Evolutionary conservation across 176 grass and related monocot genomes (phyloP).

Genomic region (Carex kokanica): DNA sequence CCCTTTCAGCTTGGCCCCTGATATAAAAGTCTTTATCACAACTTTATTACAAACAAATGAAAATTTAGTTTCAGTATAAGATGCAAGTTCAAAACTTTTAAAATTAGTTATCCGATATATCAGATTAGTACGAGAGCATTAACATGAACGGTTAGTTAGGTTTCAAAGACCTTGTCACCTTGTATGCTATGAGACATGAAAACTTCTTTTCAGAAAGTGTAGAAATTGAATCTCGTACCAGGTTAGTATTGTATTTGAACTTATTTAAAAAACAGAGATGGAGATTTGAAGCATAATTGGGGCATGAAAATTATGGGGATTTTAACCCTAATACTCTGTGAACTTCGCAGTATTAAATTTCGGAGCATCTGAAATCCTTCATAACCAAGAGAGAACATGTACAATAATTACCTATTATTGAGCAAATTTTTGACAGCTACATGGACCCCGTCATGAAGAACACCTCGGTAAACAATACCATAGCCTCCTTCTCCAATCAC

Average conservation of each 20-base stretch:
- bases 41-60: not conserved
- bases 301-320: too few species aligned
- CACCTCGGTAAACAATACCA: slow-evolving; percentile 81
- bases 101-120: too few species aligned
- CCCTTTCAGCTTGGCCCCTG: slow-evolving; percentile 81
- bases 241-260: not conserved
- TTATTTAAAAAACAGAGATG: too few species aligned
- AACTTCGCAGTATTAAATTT: not conserved
- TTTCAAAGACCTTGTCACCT: not conserved
- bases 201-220: not conserved
- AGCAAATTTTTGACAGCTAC: slow-evolving; percentile 93
- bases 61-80: not conserved
- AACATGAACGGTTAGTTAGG: not conserved
- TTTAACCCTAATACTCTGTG: too few species aligned
- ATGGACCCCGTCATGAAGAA: slow-evolving; percentile 49
- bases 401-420: slow-evolving; percentile 55
- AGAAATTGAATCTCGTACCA: not conserved
- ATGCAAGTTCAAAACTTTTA: not conserved
- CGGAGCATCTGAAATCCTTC: not conserved
- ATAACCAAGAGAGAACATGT: not conserved
- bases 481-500: slow-evolving; percentile 98
- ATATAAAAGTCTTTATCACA: not conserved
- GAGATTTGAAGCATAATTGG: too few species aligned
- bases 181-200: not conserved
- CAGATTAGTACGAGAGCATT: not conserved